Percentiles rank a stretch among this genome's conserved stretches.
These are phyloP conservation scores for Ustanciosporium gigantosporum DNA, from an alignment of 1,284 basidiomycete genomes.

Conservation along the genomic window DNA sequence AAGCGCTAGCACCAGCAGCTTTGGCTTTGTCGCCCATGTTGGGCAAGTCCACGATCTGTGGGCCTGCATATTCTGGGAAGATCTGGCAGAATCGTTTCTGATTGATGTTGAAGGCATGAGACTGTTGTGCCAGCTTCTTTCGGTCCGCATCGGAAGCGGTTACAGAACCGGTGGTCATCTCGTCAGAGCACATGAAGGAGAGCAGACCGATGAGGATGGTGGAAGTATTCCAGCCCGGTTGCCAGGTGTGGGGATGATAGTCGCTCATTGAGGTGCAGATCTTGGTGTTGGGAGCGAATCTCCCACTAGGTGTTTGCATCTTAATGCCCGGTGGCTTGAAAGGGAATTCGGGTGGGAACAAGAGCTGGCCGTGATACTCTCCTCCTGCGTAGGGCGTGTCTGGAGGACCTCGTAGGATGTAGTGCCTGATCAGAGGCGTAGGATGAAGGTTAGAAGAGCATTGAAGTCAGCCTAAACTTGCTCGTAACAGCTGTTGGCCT, in stretches of 20 bases:
- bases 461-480: no score
- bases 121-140: constrained; percentile 73
- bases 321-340: constrained; percentile 79
- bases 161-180: constrained; percentile 92
- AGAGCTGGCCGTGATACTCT: constrained; percentile 75
- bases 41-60: constrained; percentile 42
- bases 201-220: constrained; percentile 93
- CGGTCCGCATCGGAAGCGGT: constrained; percentile 80
- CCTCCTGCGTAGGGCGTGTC: constrained; percentile 90
- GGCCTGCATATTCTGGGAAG: constrained; percentile 52
- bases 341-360: constrained; percentile 73
- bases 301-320: constrained; percentile 92
- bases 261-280: constrained; percentile 66
- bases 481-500: no score
- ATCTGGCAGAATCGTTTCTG: constrained; percentile 71
- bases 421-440: constrained; percentile 62
- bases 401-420: constrained; percentile 76
- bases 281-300: constrained; percentile 89
- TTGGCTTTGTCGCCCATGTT: constrained; percentile 58
- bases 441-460: no score
- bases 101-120: constrained; percentile 80
- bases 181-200: constrained; percentile 93
- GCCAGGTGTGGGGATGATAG: constrained; percentile 85
- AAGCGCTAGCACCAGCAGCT: not conserved
- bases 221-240: constrained; percentile 88